Percentiles rank a stretch among this genome's conserved stretches.
Conservation (phyloP, 2,329 filamentous ascomycete genomes). For the Periconia sp. region DNA sequence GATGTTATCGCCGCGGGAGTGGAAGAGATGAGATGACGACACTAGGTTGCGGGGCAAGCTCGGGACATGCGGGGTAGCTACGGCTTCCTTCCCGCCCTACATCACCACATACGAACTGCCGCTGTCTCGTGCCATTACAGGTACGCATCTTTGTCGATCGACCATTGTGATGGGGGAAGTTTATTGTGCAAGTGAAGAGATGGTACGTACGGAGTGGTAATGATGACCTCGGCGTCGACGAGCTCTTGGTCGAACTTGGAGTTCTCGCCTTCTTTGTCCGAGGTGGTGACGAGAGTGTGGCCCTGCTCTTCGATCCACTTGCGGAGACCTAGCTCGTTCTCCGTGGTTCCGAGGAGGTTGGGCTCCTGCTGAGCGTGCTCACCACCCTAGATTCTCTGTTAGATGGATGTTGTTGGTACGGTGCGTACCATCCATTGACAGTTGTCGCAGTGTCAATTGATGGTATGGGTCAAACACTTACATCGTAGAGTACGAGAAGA, state of each 20-base stretch:
- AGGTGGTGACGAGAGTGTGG: slow-evolving; percentile 95
- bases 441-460: slow-evolving; percentile 7
- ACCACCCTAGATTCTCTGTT: slow-evolving; percentile 57
- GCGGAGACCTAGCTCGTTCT: slow-evolving; percentile 96
- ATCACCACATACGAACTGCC: not conserved
- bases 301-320: slow-evolving; percentile 98
- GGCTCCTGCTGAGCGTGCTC: slow-evolving; percentile 89
- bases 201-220: slow-evolving; percentile 84
- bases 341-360: slow-evolving; percentile 86
- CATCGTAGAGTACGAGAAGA: slow-evolving; percentile 91
- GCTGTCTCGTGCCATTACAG: not conserved
- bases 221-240: slow-evolving; percentile 96
- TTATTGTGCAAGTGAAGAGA: not conserved
- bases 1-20: slow-evolving; percentile 8
- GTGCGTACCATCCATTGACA: not conserved
- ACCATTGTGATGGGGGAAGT: not conserved
- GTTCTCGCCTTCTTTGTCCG: slow-evolving; percentile 93
- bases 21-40: not conserved
- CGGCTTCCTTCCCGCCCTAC: not conserved
- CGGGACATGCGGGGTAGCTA: slow-evolving; percentile 30
- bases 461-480: slow-evolving; percentile 45
- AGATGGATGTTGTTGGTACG: slow-evolving; percentile 12
- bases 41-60: slow-evolving; percentile 26
- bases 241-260: slow-evolving; percentile 95
- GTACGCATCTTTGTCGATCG: not conserved